Evolutionary conservation across 768 basidiomycete species (phyloP).

Genomic region (Botryobasidium botryosum): DNA sequence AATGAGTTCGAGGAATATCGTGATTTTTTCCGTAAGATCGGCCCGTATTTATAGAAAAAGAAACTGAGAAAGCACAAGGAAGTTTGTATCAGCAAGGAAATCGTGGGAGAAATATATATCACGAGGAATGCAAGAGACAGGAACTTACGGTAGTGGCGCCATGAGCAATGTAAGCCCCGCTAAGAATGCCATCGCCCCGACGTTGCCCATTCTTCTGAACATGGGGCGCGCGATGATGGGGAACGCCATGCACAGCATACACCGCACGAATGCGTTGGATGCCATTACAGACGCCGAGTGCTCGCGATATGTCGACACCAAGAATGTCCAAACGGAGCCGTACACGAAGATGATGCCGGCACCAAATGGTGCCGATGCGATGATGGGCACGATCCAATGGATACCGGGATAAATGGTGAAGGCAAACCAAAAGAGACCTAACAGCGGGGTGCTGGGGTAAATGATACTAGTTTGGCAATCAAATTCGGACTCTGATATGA

Average conservation of each 20-base stretch:
- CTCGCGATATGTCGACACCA: slow-evolving; percentile 34
- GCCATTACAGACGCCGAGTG: slow-evolving; percentile 46
- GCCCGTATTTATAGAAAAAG: slow-evolving; percentile 18
- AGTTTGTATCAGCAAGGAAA: background rate
- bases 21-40: slow-evolving; percentile 6
- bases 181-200: slow-evolving; percentile 55
- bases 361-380: slow-evolving; percentile 32
- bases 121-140: background rate
- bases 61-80: slow-evolving; percentile 21
- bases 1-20: too few relatives aligned
- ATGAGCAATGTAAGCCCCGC: slow-evolving; percentile 45
- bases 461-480: background rate
- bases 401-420: slow-evolving; percentile 34
- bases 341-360: slow-evolving; percentile 47
- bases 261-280: slow-evolving; percentile 40
- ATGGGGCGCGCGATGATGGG: slow-evolving; percentile 36
- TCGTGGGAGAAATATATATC: background rate
- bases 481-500: background rate
- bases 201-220: slow-evolving; percentile 40
- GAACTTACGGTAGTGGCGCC: slow-evolving; percentile 30
- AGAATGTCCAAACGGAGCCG: slow-evolving; percentile 46
- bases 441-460: background rate
- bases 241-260: slow-evolving; percentile 32
- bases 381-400: slow-evolving; percentile 32
- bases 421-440: slow-evolving; percentile 36